These are phyloP conservation scores for Paramecium sexaurelia DNA, from an alignment of 73 alveolate species.

Conservation along the genomic window DNA sequence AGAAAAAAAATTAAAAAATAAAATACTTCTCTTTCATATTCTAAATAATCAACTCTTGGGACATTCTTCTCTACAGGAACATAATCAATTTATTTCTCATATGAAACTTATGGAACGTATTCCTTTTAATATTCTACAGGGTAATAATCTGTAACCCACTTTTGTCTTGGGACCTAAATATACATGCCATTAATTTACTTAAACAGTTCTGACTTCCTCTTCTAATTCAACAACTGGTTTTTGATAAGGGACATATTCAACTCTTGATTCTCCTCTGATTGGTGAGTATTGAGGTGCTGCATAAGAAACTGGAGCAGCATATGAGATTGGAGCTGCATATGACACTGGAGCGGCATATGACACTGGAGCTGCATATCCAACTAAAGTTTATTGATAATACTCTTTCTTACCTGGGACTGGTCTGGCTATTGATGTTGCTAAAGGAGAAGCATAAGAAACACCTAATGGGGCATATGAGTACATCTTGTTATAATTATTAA, in stretches of 20 bases:
- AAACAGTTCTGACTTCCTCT: conserved; percentile 64
- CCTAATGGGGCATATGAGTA: conserved; percentile 34
- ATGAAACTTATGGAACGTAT: conserved; percentile 62
- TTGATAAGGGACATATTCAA: conserved; percentile 65
- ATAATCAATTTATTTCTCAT: conserved; percentile 64
- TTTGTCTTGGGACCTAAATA: conserved; percentile 65
- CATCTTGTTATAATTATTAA: not conserved
- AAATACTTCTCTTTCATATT: conserved; percentile 57
- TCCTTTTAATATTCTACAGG: conserved; percentile 68
- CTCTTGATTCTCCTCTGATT: conserved; percentile 67
- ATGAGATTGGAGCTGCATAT: conserved; percentile 8
- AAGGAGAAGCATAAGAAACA: conserved; percentile 58
- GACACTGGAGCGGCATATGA: conserved; percentile 12
- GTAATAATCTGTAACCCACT: conserved; percentile 70
- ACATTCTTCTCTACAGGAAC: conserved; percentile 64
- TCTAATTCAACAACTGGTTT: conserved; percentile 63
- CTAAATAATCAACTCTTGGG: conserved; percentile 63
- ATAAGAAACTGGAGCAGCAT: not conserved
- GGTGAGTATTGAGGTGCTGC: conserved; percentile 24
- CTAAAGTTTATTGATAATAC: not conserved
- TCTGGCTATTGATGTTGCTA: conserved; percentile 11
- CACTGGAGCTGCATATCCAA: not conserved
- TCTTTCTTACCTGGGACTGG: conserved; percentile 34
- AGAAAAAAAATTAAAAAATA: not conserved
- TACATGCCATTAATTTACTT: not conserved